Percentiles rank a stretch among this genome's conserved stretches.
Conservation (phyloP, 345 rosid genomes). For the Pseudoturritis turrita region DNA sequence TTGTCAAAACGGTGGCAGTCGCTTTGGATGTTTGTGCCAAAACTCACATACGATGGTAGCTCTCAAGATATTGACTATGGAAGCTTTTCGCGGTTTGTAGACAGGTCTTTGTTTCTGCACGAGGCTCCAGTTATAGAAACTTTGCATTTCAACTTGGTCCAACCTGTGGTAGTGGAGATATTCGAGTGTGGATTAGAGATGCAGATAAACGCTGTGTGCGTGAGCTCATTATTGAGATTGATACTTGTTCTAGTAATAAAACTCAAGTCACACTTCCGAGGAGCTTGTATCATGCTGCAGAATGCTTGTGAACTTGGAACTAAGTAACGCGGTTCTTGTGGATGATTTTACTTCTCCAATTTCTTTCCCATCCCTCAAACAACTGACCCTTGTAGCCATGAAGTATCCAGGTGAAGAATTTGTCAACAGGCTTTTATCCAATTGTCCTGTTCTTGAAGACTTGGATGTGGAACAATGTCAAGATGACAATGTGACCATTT, state of each 20-base stretch:
- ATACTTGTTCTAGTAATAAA: no score
- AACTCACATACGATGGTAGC: not conserved
- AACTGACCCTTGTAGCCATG: not conserved
- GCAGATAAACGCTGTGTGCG: not conserved
- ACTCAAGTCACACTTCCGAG: not conserved
- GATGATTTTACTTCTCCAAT: not conserved
- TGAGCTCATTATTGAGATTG: not conserved
- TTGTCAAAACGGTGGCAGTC: not conserved
- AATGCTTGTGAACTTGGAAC: not conserved
- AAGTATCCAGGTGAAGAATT: not conserved
- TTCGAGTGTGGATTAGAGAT: not conserved
- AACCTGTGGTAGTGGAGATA: not conserved
- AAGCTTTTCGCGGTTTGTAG: not conserved
- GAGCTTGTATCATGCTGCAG: not conserved
- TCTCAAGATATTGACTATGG: not conserved
- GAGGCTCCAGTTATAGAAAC: not conserved
- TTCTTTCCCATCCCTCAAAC: not conserved
- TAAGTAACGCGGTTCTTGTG: not conserved
- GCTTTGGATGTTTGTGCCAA: not conserved
- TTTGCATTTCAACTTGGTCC: not conserved
- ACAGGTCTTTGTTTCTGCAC: not conserved
- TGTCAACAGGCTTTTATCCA: not conserved
- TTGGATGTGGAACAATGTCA: not conserved
- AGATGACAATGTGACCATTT: not conserved
- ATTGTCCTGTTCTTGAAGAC: not conserved